Evolutionary conservation across 2,329 filamentous ascomycete species (phyloP).

Genomic region (Sporothrix brasiliensis): DNA sequence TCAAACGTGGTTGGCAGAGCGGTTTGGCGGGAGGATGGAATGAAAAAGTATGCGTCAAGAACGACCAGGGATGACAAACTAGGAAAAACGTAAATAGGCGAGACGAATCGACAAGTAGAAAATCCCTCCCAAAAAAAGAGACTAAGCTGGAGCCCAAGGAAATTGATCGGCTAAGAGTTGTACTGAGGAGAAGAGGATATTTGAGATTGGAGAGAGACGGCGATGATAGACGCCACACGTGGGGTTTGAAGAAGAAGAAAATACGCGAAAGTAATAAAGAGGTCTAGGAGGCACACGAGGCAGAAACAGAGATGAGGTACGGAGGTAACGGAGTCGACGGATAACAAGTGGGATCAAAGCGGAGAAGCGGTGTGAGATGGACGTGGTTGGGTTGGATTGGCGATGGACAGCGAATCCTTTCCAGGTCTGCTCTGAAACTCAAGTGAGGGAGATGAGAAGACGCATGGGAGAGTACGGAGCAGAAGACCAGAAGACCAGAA

Average conservation of each 20-base stretch:
- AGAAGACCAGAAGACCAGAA: neutral
- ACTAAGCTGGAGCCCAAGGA: neutral
- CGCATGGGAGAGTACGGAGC: neutral
- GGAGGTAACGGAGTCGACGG: neutral
- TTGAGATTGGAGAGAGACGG: neutral
- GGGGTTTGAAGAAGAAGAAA: neutral
- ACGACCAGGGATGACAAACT: neutral
- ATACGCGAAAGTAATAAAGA: neutral
- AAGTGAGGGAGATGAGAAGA: neutral
- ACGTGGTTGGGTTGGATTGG: conserved; percentile 17
- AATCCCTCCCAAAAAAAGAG: neutral
- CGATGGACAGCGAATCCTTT: conserved; percentile 2
- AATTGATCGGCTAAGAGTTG: conserved; percentile 1
- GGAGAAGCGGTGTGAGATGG: conserved; percentile 23
- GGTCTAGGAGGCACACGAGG: neutral
- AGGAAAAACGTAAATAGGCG: neutral
- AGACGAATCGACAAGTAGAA: conserved; percentile 1
- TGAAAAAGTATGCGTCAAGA: neutral
- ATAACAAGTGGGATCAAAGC: conserved; percentile 5
- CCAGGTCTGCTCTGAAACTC: neutral
- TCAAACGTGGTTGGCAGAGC: neutral
- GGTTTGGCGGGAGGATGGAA: neutral
- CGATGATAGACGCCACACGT: neutral
- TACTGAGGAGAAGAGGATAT: neutral
- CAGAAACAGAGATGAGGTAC: neutral